phyloP scores from a whole-genome alignment of 2,329 filamentous ascomycete species.

The Apiospora malaysiana region DNA sequence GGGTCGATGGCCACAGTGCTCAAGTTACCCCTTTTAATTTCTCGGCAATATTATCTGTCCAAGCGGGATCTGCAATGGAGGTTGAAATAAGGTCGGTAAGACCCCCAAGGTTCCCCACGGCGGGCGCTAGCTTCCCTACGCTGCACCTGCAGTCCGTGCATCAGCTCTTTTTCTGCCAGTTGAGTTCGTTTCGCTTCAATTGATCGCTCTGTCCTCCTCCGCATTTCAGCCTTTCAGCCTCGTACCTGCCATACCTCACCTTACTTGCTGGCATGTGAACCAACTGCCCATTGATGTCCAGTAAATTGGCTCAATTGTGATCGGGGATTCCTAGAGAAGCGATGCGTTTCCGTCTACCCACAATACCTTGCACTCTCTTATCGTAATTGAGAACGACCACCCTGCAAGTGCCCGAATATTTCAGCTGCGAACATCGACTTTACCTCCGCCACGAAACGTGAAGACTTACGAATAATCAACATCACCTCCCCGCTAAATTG shows the following conservation, averaged over 20 bases:
- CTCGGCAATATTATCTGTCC: not conserved
- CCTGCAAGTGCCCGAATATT: not conserved
- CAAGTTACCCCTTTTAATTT: not conserved
- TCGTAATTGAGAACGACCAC: not conserved
- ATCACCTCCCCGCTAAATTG: not conserved
- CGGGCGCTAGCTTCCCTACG: not conserved
- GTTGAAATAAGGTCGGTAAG: conserved; percentile 7
- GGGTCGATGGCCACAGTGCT: not conserved
- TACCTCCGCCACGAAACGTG: not conserved
- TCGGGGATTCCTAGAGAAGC: not conserved
- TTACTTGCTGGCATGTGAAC: not conserved
- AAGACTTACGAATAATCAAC: not conserved
- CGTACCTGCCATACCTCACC: not conserved
- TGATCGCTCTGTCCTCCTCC: not conserved
- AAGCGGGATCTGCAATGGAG: not conserved
- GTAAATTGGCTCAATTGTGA: not conserved
- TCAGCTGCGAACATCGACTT: not conserved
- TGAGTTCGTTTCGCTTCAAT: not conserved
- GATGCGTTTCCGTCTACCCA: not conserved
- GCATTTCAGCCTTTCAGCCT: conserved; percentile 1
- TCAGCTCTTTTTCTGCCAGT: not conserved
- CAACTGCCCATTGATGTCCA: not conserved
- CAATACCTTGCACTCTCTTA: not conserved
- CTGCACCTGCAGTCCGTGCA: conserved; percentile 7
- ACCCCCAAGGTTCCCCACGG: not conserved